Base-by-base conservation (phyloP, 2,329 filamentous ascomycete genomes). In the Aspergillus phoenicis region DNA sequence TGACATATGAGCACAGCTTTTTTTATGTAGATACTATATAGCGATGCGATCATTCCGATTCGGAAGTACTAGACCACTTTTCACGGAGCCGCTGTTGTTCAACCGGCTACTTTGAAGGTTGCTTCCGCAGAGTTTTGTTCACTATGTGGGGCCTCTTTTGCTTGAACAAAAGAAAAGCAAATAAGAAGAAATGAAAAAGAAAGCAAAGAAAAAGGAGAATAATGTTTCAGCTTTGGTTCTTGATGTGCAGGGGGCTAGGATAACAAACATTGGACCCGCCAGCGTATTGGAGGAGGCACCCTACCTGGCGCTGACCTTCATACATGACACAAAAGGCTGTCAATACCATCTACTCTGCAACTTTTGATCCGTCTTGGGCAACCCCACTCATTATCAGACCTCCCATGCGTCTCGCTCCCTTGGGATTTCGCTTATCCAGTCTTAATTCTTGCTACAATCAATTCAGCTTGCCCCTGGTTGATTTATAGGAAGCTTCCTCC, bases 1-100 rank as follows among this genome's bases (percentile, higher is more conserved):
- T 54, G 64, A 68, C 38, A 45, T 45, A 22, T 45, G 17, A 22
- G 41, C 20, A 7, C 41, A 45, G 15, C 2, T 43, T 8, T 5
- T 10, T 43, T 8, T 45, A 24, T 45, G 24, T 45, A 45, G 20
- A 45, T 24, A 24, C 20, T 13, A 22, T 20, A 45, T 13, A 24
- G 20, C 20, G 22, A 45, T 24, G 39, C 41, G 8, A 24, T 20
- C 5, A 7, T 13, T 20, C 22, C 5, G 39, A 20, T 10, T 17
- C 15, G 13, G 20, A 8, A 7, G 20, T 3, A 24, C 10, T 13
- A 24, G 10, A 45, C n/a, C 13, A 22, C 8, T 33, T 8, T 36
- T 36, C 33, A 36, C 13, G 10, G 11, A 36, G 33, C 11, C 13
- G 33, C 11, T 15, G 33, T 36, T 6, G 5, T 5, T 15, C 11